These are phyloP conservation scores for Didymella sp. DNA, from an alignment of 2,329 filamentous ascomycete species.

Conservation along the genomic window DNA sequence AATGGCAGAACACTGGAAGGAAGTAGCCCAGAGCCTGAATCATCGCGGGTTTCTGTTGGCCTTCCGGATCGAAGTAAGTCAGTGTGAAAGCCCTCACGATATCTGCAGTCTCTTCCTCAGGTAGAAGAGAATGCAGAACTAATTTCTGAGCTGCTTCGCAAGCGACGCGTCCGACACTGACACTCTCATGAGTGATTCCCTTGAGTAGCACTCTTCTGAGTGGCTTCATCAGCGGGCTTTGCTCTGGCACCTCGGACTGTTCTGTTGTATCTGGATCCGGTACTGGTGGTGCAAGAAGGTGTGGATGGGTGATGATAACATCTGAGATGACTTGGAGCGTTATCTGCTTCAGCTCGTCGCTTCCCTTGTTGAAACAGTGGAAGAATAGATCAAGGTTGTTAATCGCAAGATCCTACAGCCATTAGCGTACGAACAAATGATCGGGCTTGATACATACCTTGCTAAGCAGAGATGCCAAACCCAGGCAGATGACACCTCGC, in stretches of 20 bases:
- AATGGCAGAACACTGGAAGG: conserved; percentile 92
- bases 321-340: conserved; percentile 92
- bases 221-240: conserved; percentile 60
- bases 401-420: conserved; percentile 74
- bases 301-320: conserved; percentile 87
- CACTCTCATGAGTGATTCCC: conserved; percentile 70
- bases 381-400: conserved; percentile 94
- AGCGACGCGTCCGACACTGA: conserved; percentile 80
- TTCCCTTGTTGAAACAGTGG: conserved; percentile 93
- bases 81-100: conserved; percentile 85
- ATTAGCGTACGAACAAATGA: conserved; percentile 7
- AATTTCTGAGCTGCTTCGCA: conserved; percentile 85
- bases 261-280: conserved; percentile 49
- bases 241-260: conserved; percentile 42
- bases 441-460: conserved; percentile 59
- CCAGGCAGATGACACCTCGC: conserved; percentile 85
- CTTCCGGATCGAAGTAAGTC: conserved; percentile 87
- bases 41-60: conserved; percentile 76
- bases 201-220: conserved; percentile 87
- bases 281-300: conserved; percentile 70
- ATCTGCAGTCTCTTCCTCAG: conserved; percentile 59
- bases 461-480: conserved; percentile 88
- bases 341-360: conserved; percentile 86
- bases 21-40: conserved; percentile 92
- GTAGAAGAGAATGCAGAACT: conserved; percentile 77